These are phyloP conservation scores for Nyssa sinensis DNA, from an alignment of 148 eudicot species.

Conservation along the genomic window DNA sequence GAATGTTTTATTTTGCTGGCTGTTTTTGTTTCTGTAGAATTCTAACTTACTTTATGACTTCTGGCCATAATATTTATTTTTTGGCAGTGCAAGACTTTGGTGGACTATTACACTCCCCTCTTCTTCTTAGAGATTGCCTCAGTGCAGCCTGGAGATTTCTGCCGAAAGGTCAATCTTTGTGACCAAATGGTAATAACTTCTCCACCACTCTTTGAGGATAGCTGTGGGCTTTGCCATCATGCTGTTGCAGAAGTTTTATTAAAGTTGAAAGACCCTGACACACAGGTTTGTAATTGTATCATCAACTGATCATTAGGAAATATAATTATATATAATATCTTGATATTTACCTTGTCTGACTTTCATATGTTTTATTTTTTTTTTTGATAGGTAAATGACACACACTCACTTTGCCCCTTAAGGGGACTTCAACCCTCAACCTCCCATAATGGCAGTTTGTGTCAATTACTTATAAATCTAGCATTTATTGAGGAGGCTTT, in stretches of 20 bases:
- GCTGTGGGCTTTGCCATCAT: constrained; percentile 65
- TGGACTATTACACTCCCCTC: constrained; percentile 74
- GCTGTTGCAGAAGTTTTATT: constrained; percentile 53
- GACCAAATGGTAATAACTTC: constrained; percentile 23
- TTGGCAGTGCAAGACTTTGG: constrained; percentile 70
- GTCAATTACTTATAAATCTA: no score
- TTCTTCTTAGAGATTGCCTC: constrained; percentile 65
- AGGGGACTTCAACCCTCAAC: no score
- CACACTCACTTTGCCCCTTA: no score
- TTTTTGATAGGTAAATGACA: no score
- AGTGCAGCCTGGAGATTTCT: constrained; percentile 61
- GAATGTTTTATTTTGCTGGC: background rate
- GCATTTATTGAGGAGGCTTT: no score
- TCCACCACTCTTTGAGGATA: constrained; percentile 26
- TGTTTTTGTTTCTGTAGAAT: no score
- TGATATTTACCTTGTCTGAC: background rate
- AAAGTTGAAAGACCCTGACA: constrained; percentile 84
- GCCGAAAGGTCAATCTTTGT: constrained; percentile 63
- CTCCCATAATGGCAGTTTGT: no score
- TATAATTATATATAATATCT: background rate
- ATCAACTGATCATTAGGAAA: background rate
- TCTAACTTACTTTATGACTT: background rate
- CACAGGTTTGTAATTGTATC: constrained; percentile 48
- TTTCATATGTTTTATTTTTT: no score
- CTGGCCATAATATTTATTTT: constrained; percentile 4